A percentile compares a stretch with the other conserved stretches of the same genome.
phyloP scores from a whole-genome alignment of 441 rosid genomes.

The Jatropha podagrica region DNA sequence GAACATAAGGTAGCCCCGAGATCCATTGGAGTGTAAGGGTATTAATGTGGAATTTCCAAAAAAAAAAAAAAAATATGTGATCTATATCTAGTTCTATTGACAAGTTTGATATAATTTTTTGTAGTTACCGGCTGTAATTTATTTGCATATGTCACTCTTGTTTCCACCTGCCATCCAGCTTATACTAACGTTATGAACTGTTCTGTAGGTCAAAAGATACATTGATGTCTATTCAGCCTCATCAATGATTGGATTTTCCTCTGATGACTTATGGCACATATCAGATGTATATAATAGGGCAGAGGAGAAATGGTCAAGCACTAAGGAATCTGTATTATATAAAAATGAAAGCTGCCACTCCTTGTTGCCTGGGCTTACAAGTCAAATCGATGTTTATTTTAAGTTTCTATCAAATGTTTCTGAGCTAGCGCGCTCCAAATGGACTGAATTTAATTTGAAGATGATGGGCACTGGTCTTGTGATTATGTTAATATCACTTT shows the following conservation, averaged over 20 bases:
- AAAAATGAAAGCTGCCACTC: constrained; percentile 38
- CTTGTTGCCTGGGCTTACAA: constrained; percentile 38
- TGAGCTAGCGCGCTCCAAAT: constrained; percentile 88
- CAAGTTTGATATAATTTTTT: constrained; percentile 4
- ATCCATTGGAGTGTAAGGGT: not conserved
- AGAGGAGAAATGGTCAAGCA: constrained; percentile 51
- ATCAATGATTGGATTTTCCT: constrained; percentile 94
- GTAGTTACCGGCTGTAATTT: not conserved
- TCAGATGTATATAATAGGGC: constrained; percentile 65
- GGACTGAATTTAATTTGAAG: constrained; percentile 90
- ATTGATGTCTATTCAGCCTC: constrained; percentile 85
- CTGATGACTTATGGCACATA: constrained; percentile 66
- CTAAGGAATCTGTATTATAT: constrained; percentile 33
- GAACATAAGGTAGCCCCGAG: not conserved
- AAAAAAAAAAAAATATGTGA: not conserved
- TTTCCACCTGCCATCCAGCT: not conserved
- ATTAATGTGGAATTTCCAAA: not conserved
- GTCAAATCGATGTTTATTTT: constrained; percentile 57
- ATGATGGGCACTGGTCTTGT: constrained; percentile 81
- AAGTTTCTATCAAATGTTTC: constrained; percentile 69
- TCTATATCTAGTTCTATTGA: not conserved
- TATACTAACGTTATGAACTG: constrained; percentile 9
- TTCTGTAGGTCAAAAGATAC: constrained; percentile 82
- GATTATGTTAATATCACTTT: constrained; percentile 60
- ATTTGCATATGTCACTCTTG: not conserved